phyloP scores from a whole-genome alignment of 192 early-diverging fungal species.

The Coemansia sp. region DNA sequence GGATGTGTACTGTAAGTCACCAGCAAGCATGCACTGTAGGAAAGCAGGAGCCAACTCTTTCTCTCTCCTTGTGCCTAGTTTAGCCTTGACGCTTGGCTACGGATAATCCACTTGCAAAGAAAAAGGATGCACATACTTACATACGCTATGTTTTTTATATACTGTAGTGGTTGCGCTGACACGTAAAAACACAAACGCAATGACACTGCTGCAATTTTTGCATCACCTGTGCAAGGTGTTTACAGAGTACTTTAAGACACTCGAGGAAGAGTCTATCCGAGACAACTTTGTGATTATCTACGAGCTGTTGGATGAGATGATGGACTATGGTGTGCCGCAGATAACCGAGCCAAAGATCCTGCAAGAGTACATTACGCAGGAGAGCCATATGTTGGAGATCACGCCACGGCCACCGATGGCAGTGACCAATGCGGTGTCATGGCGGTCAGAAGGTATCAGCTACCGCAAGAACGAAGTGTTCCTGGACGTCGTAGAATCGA shows the following conservation, averaged over 20 bases:
- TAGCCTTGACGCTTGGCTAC: no score
- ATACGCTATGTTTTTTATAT: constrained; percentile 9
- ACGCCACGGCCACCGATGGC: constrained; percentile 88
- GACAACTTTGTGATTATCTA: constrained; percentile 93
- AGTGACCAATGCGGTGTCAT: constrained; percentile 67
- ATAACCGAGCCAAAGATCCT: constrained; percentile 86
- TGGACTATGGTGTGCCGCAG: constrained; percentile 89
- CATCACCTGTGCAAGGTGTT: constrained; percentile 92
- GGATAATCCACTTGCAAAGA: no score
- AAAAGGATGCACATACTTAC: no score
- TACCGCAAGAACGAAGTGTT: constrained; percentile 78
- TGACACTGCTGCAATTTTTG: constrained; percentile 90
- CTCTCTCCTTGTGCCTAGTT: constrained; percentile 3
- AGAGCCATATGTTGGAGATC: constrained; percentile 90
- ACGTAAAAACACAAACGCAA: constrained; percentile 97
- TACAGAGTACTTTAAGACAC: constrained; percentile 87
- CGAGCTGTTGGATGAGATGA: constrained; percentile 88
- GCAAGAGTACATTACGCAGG: constrained; percentile 95
- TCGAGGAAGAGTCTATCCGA: constrained; percentile 86
- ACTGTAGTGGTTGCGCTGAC: constrained; percentile 80
- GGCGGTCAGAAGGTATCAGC: constrained; percentile 66
- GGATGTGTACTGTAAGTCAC: constrained; percentile 84
- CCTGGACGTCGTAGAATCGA: constrained; percentile 70
- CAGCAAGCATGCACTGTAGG: no score
- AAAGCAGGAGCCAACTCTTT: no score